Percentiles rank a stretch among this genome's conserved stretches.
Evolutionary conservation across 1,284 basidiomycete species (phyloP).

Genomic region (Melampsora americana): DNA sequence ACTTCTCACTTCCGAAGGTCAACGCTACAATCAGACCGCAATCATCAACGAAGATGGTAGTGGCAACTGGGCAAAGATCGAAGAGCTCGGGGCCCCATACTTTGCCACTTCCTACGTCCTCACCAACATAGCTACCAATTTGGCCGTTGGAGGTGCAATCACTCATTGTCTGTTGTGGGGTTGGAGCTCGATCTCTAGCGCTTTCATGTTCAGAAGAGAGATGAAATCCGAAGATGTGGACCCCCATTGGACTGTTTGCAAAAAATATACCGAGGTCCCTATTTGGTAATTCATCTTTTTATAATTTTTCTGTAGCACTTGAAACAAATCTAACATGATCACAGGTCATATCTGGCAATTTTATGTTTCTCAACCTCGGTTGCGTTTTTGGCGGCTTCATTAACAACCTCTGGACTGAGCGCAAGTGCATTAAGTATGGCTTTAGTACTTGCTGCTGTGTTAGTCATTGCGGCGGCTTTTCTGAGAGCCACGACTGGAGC

Average conservation of each 20-base stretch:
- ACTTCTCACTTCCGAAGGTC: conserved; percentile 27
- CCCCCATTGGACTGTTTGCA: conserved; percentile 29
- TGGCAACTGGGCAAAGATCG: conserved; percentile 24
- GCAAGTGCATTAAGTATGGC: conserved; percentile 23
- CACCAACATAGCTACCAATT: conserved; percentile 34
- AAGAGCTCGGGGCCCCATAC: conserved; percentile 31
- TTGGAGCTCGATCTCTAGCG: conserved; percentile 14
- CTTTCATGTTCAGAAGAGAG: conserved; percentile 10
- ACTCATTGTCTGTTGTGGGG: conserved; percentile 42
- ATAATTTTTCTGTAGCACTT: background rate
- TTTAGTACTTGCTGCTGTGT: conserved; percentile 25
- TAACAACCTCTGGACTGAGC: conserved; percentile 33
- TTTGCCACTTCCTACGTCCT: conserved; percentile 31
- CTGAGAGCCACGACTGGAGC: conserved; percentile 38
- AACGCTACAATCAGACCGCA: conserved; percentile 22
- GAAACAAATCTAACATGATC: background rate
- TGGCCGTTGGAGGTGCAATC: conserved; percentile 39
- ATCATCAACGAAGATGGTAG: conserved; percentile 40
- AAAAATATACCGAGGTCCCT: conserved; percentile 35
- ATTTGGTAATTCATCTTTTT: conserved; percentile 25
- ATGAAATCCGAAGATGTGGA: conserved; percentile 29
- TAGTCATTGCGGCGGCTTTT: conserved; percentile 34
- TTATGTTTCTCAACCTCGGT: conserved; percentile 32
- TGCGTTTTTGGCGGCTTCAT: conserved; percentile 29
- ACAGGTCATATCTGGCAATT: conserved; percentile 36